Percentiles rank a stretch among this genome's conserved stretches.
Conservation (phyloP, 495 filamentous ascomycete species). For the Penicillium fimorum region DNA sequence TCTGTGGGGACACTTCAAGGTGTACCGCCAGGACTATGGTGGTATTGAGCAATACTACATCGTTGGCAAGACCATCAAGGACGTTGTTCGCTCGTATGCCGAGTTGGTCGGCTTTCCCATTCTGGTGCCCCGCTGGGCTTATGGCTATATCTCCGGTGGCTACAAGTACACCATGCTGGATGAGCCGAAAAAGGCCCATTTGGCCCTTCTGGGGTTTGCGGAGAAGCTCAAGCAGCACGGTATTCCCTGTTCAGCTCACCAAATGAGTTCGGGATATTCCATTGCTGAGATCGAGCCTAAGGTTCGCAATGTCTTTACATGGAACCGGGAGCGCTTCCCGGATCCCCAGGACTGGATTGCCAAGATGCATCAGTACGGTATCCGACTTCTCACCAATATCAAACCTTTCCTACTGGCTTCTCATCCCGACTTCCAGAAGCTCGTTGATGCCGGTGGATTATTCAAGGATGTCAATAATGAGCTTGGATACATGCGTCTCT, state of each 20-base stretch:
- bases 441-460: conserved; percentile 53
- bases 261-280: conserved; percentile 70
- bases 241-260: conserved; percentile 69
- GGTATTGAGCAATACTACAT: conserved; percentile 69
- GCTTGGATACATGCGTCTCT: conserved; percentile 58
- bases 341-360: conserved; percentile 60
- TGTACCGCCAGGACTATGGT: conserved; percentile 67
- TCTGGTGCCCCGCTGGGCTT: conserved; percentile 65
- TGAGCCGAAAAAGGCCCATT: conserved; percentile 51
- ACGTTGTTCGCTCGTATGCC: conserved; percentile 62
- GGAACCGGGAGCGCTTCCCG: conserved; percentile 65
- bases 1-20: conserved; percentile 68
- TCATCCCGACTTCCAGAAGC: conserved; percentile 60
- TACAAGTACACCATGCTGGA: conserved; percentile 70
- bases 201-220: conserved; percentile 58
- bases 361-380: conserved; percentile 59
- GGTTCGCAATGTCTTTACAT: conserved; percentile 69
- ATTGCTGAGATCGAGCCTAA: conserved; percentile 64
- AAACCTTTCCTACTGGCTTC: conserved; percentile 66
- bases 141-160: conserved; percentile 66
- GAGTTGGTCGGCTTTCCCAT: conserved; percentile 63
- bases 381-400: conserved; percentile 66
- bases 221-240: conserved; percentile 58
- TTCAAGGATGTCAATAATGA: conserved; percentile 55
- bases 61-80: conserved; percentile 61